Percentiles rank a stretch among this genome's conserved stretches.
Evolutionary conservation across 106 monocot genomes (phyloP).

Genomic region (Vanilla planifolia): DNA sequence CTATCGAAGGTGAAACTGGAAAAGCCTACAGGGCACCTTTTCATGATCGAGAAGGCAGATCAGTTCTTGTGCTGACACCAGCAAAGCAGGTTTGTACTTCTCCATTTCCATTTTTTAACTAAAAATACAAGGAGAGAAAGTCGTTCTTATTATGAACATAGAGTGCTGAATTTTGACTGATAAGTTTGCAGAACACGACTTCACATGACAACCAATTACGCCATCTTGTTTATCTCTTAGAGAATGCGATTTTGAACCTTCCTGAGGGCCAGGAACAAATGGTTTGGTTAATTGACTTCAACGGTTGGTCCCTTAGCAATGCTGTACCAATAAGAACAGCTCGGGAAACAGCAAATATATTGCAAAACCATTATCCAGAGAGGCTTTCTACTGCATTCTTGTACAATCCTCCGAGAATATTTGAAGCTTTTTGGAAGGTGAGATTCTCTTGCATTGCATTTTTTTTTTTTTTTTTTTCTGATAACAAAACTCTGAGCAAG

Average conservation of each 20-base stretch:
- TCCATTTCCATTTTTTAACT: neutral
- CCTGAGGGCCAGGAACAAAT: constrained; percentile 14
- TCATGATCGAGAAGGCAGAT: constrained; percentile 28
- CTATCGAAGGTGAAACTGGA: constrained; percentile 34
- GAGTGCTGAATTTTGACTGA: neutral
- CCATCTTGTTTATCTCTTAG: constrained; percentile 17
- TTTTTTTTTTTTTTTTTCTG: neutral
- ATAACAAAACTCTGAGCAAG: neutral
- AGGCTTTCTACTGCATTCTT: constrained; percentile 16
- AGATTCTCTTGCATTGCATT: no score
- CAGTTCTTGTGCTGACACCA: constrained; percentile 30
- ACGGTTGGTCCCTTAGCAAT: constrained; percentile 6
- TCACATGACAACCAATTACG: constrained; percentile 11
- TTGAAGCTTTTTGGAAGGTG: constrained; percentile 30
- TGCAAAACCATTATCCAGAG: constrained; percentile 29
- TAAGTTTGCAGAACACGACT: constrained; percentile 9
- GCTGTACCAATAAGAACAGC: constrained; percentile 9
- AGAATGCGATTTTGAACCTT: constrained; percentile 13
- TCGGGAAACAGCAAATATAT: constrained; percentile 11
- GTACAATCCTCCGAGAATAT: constrained; percentile 20
- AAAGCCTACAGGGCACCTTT: constrained; percentile 35
- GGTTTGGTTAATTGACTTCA: constrained; percentile 20
- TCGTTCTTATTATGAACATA: neutral
- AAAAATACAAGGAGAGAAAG: neutral
- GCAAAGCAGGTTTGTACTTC: constrained; percentile 24